phyloP scores from a whole-genome alignment of 768 basidiomycete species.

The Lactifluus subvellereus region DNA sequence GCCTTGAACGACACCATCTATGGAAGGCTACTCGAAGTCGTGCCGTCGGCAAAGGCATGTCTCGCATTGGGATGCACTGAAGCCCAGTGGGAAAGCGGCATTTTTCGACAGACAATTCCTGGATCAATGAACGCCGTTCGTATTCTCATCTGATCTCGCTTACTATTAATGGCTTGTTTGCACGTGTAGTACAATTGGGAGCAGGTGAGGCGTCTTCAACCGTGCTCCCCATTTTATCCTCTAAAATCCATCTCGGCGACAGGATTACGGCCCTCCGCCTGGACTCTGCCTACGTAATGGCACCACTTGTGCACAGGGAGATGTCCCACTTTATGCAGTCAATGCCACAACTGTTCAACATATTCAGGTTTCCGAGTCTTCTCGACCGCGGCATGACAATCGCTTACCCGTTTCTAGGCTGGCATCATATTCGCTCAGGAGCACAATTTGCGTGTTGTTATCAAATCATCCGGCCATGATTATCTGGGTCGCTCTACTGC shows the following conservation, averaged over 20 bases:
- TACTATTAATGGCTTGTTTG: background rate
- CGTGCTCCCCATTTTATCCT: background rate
- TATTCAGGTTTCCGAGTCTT: too few species aligned
- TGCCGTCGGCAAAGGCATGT: slow-evolving; percentile 19
- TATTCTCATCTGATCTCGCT: background rate
- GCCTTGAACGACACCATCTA: slow-evolving; percentile 10
- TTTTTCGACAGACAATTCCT: slow-evolving; percentile 10
- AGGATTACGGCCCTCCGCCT: slow-evolving; percentile 12
- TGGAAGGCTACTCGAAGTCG: slow-evolving; percentile 13
- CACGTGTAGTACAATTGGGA: background rate
- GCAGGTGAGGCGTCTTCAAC: background rate
- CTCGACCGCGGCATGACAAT: too few species aligned
- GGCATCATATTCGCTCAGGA: too few species aligned
- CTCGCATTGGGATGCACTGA: slow-evolving; percentile 8
- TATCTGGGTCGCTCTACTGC: too few species aligned
- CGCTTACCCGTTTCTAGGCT: too few species aligned
- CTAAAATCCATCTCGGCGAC: background rate
- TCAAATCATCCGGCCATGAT: too few species aligned
- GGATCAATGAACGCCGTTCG: slow-evolving; percentile 12
- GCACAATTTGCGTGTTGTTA: too few species aligned
- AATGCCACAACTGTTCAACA: slow-evolving; percentile 12
- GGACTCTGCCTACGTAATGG: slow-evolving; percentile 15
- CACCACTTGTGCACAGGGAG: slow-evolving; percentile 16
- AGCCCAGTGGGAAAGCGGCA: slow-evolving; percentile 18
- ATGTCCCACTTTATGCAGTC: slow-evolving; percentile 20